Base-by-base conservation (phyloP, 73 alveolate genomes). In the Paramecium caudatum region DNA sequence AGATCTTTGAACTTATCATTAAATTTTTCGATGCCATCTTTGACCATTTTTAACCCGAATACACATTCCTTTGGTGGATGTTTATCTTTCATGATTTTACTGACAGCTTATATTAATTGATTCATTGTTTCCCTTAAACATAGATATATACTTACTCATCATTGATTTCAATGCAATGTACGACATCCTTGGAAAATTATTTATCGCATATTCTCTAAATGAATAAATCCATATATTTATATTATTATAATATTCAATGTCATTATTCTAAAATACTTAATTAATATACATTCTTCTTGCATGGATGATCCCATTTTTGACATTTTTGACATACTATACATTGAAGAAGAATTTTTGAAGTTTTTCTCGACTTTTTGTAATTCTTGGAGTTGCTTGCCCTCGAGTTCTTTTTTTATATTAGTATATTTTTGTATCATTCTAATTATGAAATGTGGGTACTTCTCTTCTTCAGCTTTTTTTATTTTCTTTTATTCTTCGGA, bases 371-470 rank as follows among this genome's bases (percentile, higher is more conserved):
- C 33, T 47, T 61, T 82, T 45, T 61, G 17, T 9, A 48, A 49
- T 65, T 82, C 91, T 39, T 82, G 15, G 5, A 82, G 82, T 82
- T 82, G 39, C 47, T 61, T 82, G 9, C 82, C 70, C 47, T 82
- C 91, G 46, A 82, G 47, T 33, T 82, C 91, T 47, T 82, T 82
- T 82, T 82, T 82, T 33, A 82, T 82, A 49, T 82, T 82, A 6
- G 12, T 82, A 17, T 82, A 82, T 23, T 82, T 82, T 82, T 82
- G 32, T 6, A 33, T 48, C 15, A 82, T 47, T 10, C 91, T 82
- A 47, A 17, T 3, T 45, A 13, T 3, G 5, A 46, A 2, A 8
- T 16, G 13, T 7, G 21, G 9, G 2, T 83, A 83, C 91, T 50
- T 83, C 17, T 83, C 91, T 37, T 55, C 69, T 5, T 83, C 91